Evolutionary conservation across 495 filamentous ascomycete genomes (phyloP).

Genomic region (Daldinia caldariorum): DNA sequence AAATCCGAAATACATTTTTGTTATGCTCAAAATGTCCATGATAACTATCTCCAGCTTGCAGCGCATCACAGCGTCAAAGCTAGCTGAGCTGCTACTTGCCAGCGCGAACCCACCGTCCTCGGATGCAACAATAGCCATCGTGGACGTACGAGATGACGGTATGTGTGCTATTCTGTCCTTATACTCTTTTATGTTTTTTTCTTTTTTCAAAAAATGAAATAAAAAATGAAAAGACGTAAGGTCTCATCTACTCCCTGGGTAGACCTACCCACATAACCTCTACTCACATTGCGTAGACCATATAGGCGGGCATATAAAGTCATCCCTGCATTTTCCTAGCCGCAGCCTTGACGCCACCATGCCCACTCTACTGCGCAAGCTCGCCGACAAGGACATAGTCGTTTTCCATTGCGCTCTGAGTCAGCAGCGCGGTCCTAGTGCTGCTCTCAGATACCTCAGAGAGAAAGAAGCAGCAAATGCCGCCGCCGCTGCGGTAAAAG

Average conservation of each 20-base stretch:
- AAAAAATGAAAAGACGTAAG: too few species aligned
- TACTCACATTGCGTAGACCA: constrained; percentile 68
- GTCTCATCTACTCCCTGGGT: not conserved
- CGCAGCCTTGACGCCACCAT: constrained; percentile 74
- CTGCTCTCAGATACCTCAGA: constrained; percentile 74
- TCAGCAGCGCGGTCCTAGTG: constrained; percentile 82
- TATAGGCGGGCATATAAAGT: constrained; percentile 90
- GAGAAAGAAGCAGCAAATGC: constrained; percentile 63
- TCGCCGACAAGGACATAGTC: constrained; percentile 81
- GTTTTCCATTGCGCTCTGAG: constrained; percentile 96
- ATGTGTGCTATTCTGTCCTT: constrained; percentile 26
- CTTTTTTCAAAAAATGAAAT: too few species aligned
- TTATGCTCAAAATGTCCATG: constrained; percentile 58
- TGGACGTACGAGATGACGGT: constrained; percentile 91
- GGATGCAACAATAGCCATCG: constrained; percentile 68
- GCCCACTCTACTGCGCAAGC: constrained; percentile 81
- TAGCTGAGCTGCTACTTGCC: constrained; percentile 65
- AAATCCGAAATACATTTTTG: not conserved
- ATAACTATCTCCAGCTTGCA: constrained; percentile 68
- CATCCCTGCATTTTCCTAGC: constrained; percentile 78
- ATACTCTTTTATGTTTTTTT: not conserved
- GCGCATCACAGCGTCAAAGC: constrained; percentile 69
- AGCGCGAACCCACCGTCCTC: constrained; percentile 18
- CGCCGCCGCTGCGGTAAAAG: constrained; percentile 28
- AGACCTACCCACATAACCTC: constrained; percentile 8